Evolutionary conservation across 2,329 filamentous ascomycete genomes (phyloP).

Genomic region (Phialemonium atrogriseum): DNA sequence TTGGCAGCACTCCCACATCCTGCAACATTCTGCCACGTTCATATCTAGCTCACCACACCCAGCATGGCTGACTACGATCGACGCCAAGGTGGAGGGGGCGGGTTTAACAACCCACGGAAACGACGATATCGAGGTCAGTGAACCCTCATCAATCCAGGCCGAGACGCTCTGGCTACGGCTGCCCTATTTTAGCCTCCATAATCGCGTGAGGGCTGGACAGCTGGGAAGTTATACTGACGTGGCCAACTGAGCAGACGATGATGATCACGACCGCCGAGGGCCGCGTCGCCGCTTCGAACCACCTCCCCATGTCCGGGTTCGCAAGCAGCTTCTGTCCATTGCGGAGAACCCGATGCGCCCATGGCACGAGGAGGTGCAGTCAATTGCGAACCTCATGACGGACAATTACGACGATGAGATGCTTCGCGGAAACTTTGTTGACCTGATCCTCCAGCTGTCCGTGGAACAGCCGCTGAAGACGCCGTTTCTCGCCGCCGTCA

Average conservation of each 20-base stretch:
- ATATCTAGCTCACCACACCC: conserved; percentile 3
- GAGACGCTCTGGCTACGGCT: background rate
- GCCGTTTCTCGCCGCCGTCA: conserved; percentile 82
- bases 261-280: conserved; percentile 66
- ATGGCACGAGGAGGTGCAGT: conserved; percentile 69
- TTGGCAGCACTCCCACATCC: too few species aligned
- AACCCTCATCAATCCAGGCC: background rate
- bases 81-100: conserved; percentile 25
- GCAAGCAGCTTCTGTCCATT: conserved; percentile 70
- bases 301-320: conserved; percentile 61
- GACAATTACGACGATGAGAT: conserved; percentile 84
- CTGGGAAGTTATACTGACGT: background rate
- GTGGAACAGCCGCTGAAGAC: conserved; percentile 95
- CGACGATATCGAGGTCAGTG: conserved; percentile 67
- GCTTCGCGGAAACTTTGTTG: conserved; percentile 63
- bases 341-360: conserved; percentile 74
- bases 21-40: too few species aligned
- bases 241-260: conserved; percentile 40
- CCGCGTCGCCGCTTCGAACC: conserved; percentile 66
- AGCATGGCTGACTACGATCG: conserved; percentile 51
- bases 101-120: conserved; percentile 60
- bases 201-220: background rate
- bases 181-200: conserved; percentile 12
- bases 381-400: conserved; percentile 66
- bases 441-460: conserved; percentile 66